These are phyloP conservation scores for Pinus albicaulis DNA, from an alignment of 75 land plant species.

Conservation along the genomic window DNA sequence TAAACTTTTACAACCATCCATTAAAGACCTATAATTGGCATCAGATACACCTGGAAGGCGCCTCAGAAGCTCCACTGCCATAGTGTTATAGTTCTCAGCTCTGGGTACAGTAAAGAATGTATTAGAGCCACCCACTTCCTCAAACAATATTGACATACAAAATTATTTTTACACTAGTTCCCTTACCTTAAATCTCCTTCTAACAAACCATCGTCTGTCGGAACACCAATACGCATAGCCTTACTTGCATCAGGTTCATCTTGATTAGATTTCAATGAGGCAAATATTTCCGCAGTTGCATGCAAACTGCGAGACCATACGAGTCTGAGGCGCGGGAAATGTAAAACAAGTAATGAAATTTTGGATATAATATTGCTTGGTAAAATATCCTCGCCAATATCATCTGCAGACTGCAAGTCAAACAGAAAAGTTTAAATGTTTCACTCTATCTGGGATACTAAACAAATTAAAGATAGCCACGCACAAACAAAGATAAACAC, in stretches of 20 bases:
- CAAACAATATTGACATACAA: background rate
- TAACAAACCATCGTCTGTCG: slow-evolving; percentile 93
- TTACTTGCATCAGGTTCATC: slow-evolving; percentile 93
- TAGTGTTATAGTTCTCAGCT: slow-evolving; percentile 97
- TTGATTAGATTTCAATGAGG: slow-evolving; percentile 89
- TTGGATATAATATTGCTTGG: slow-evolving; percentile 87
- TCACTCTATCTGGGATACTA: background rate
- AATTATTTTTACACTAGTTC: background rate
- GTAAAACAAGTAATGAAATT: slow-evolving; percentile 84
- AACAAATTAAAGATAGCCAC: background rate
- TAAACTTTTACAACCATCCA: slow-evolving; percentile 92
- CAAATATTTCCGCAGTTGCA: slow-evolving; percentile 99
- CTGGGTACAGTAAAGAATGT: slow-evolving; percentile 36
- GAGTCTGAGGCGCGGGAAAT: slow-evolving; percentile 97
- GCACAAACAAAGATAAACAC: background rate
- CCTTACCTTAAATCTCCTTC: slow-evolving; percentile 89
- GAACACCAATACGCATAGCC: slow-evolving; percentile 93
- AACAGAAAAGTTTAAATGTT: background rate
- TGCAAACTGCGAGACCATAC: slow-evolving; percentile 98
- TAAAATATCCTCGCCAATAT: slow-evolving; percentile 92
- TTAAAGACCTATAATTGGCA: slow-evolving; percentile 88
- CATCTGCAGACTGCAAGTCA: slow-evolving; percentile 86
- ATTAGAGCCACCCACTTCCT: background rate
- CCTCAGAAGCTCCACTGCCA: slow-evolving; percentile 91
- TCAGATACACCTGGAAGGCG: slow-evolving; percentile 98